These are phyloP conservation scores for Sporothrix pseudoabietina DNA, from an alignment of 2,329 filamentous ascomycete species.

Conservation along the genomic window DNA sequence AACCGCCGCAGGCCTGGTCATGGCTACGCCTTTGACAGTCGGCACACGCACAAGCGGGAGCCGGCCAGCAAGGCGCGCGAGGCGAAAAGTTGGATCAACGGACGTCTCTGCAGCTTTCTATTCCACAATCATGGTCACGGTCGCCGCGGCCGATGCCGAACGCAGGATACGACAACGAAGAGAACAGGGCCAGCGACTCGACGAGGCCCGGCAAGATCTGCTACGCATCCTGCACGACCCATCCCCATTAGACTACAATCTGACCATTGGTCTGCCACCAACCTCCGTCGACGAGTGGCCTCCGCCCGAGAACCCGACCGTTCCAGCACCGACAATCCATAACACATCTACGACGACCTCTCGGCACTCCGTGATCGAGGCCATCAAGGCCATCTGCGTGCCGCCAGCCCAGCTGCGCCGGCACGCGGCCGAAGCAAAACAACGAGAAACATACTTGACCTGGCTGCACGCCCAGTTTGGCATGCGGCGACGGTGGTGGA, in stretches of 20 bases:
- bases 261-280: conserved; percentile 10
- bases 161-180: conserved; percentile 59
- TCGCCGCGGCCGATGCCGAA: conserved; percentile 63
- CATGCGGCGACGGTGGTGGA: conserved; percentile 31
- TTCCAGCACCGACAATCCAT: conserved; percentile 20
- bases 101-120: conserved; percentile 68
- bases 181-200: conserved; percentile 64
- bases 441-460: conserved; percentile 28
- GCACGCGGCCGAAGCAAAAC: background rate
- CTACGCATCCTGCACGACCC: conserved; percentile 27
- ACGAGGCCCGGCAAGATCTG: conserved; percentile 49
- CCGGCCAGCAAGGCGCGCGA: conserved; percentile 43
- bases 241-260: conserved; percentile 6
- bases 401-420: conserved; percentile 20
- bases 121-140: conserved; percentile 67
- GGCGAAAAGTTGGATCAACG: conserved; percentile 53
- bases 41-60: background rate
- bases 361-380: conserved; percentile 23
- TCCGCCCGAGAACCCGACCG: background rate
- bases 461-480: conserved; percentile 33
- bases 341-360: conserved; percentile 27
- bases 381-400: conserved; percentile 31
- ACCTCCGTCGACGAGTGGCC: conserved; percentile 3
- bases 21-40: background rate
- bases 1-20: conserved; percentile 41